These are phyloP conservation scores for Trametes villosa DNA, from an alignment of 768 basidiomycete species.

Conservation along the genomic window DNA sequence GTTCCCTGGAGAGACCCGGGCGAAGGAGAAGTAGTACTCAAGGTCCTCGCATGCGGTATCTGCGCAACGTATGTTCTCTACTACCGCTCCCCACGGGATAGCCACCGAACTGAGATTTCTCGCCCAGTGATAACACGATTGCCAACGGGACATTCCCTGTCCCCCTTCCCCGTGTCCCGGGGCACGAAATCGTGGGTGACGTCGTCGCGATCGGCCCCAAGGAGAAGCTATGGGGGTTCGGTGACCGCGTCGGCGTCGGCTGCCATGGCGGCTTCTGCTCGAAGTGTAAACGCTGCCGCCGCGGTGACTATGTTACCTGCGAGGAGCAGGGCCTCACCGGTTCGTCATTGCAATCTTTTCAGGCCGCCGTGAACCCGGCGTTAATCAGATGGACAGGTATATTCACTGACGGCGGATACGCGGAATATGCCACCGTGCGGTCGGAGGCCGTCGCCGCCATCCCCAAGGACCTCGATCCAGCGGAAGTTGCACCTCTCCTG, in stretches of 20 bases:
- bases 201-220: conserved; percentile 26
- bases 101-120: background rate
- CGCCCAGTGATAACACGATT: background rate
- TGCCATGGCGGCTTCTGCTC: conserved; percentile 34
- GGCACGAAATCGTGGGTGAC: conserved; percentile 35
- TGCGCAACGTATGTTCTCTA: conserved; percentile 28
- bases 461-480: conserved; percentile 31
- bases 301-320: conserved; percentile 32
- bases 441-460: conserved; percentile 28
- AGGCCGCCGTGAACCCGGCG: background rate
- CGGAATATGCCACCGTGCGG: conserved; percentile 30
- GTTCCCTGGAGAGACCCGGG: conserved; percentile 29
- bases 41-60: conserved; percentile 34
- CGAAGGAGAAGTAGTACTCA: conserved; percentile 28
- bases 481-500: conserved; percentile 36
- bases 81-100: background rate
- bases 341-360: background rate
- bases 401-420: conserved; percentile 32
- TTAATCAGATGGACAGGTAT: conserved; percentile 18
- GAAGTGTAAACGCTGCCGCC: conserved; percentile 28
- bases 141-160: background rate
- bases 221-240: conserved; percentile 27
- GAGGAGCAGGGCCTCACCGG: conserved; percentile 27
- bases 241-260: conserved; percentile 35
- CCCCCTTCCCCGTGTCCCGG: conserved; percentile 26